Evolutionary conservation across 805 yeast genomes (phyloP).

Genomic region (Hanseniaspora hatyaiensis): DNA sequence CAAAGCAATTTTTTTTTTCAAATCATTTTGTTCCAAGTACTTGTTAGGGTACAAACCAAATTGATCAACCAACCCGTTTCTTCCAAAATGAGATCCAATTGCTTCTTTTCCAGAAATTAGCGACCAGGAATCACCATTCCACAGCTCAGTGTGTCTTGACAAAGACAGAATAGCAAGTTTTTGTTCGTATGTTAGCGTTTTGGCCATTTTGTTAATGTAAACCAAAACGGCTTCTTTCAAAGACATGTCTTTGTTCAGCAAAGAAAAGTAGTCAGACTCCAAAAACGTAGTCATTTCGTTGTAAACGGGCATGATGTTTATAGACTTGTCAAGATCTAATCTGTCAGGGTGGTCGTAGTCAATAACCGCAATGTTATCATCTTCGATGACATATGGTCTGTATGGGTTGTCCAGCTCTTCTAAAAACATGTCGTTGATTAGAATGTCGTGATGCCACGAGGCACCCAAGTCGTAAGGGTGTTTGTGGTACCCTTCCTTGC

Average conservation of each 20-base stretch:
- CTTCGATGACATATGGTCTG: conserved; percentile 36
- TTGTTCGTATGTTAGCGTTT: conserved; percentile 38
- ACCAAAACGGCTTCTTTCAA: conserved; percentile 18
- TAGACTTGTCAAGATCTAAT: conserved; percentile 10
- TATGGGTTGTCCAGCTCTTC: conserved; percentile 30
- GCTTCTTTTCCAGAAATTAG: conserved; percentile 18
- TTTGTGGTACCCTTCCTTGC: conserved; percentile 29
- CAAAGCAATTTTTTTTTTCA: conserved; percentile 29
- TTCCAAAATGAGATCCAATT: conserved; percentile 18
- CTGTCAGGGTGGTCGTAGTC: conserved; percentile 31
- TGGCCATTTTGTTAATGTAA: conserved; percentile 36
- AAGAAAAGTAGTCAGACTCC: neutral
- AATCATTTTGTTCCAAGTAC: conserved; percentile 29
- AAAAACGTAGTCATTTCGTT: conserved; percentile 6
- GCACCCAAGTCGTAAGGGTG: conserved; percentile 67
- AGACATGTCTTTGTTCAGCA: conserved; percentile 1
- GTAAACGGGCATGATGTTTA: conserved; percentile 8
- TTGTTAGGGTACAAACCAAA: conserved; percentile 11
- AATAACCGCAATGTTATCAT: conserved; percentile 28
- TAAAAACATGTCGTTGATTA: conserved; percentile 52
- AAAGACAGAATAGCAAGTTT: conserved; percentile 36
- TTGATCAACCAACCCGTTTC: conserved; percentile 37
- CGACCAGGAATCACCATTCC: conserved; percentile 60
- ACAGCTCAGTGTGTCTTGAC: conserved; percentile 47
- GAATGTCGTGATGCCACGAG: conserved; percentile 80